Evolutionary conservation across 441 rosid species (phyloP).

Genomic region (Populus hybrid): DNA sequence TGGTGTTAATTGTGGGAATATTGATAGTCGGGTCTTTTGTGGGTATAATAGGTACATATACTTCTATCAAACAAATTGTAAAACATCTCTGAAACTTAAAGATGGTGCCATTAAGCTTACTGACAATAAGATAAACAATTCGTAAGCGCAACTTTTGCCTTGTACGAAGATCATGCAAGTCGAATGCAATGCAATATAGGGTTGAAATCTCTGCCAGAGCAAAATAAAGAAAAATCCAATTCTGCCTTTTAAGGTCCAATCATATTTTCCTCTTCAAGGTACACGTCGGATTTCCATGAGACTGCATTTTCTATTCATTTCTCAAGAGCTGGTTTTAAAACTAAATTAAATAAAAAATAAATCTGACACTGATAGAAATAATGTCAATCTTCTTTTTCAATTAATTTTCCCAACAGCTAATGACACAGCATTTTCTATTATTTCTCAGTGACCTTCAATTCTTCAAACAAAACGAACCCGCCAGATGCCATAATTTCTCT

Average conservation of each 20-base stretch:
- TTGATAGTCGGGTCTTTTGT: slow-evolving; percentile 33
- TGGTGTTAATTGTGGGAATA: slow-evolving; percentile 34
- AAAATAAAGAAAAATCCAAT: background rate
- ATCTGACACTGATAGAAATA: too few relatives aligned
- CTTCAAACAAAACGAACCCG: too few relatives aligned
- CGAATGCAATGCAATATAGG: background rate
- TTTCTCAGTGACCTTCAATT: too few relatives aligned
- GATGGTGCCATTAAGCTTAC: background rate
- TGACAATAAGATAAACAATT: background rate
- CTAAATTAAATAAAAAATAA: too few relatives aligned
- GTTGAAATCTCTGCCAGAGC: background rate
- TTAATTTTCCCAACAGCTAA: too few relatives aligned
- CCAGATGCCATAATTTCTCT: too few relatives aligned
- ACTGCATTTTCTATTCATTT: too few relatives aligned
- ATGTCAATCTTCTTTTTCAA: too few relatives aligned
- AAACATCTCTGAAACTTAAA: slow-evolving; percentile 23
- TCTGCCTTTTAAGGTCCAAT: background rate
- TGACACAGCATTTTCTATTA: too few relatives aligned
- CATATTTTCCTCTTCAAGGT: background rate
- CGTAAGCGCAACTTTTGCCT: too few relatives aligned
- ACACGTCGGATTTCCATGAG: background rate
- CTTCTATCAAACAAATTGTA: slow-evolving; percentile 47
- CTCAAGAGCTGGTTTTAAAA: too few relatives aligned
- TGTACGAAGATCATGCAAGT: background rate
- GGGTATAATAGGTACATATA: slow-evolving; percentile 42